Base-by-base conservation (phyloP, 1,284 basidiomycete genomes). In the Anthracocystis setariae region DNA sequence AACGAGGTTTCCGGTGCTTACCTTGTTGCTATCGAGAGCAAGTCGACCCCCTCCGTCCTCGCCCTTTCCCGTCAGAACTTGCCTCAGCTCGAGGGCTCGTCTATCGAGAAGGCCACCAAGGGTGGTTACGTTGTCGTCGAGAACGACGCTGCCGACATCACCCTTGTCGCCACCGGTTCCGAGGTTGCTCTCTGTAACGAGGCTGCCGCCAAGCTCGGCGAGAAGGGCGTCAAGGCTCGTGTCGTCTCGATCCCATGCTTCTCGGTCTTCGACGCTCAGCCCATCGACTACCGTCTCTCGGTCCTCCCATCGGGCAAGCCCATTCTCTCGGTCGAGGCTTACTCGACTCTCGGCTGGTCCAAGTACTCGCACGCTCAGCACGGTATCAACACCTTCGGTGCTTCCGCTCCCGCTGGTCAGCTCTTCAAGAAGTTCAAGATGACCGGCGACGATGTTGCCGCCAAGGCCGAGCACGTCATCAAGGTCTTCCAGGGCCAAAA, bases 1-100 rank as follows among this genome's bases (percentile, higher is more conserved):
- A 94, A 95, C 84, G 94, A 95, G 87, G 92, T 91, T 35, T 94
- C 92, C 35, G 94, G 92, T 38, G 88, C 93, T 20, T 97, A 96
- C 87, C 85, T 89, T 73, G 88, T 90, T 49, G 91, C 93, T 50
- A 84, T 97, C 79, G 86, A 88, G 72, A 89, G 90, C 69, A 88
- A 84, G 74, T 84, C 86, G 74, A 94, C 92, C 13, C 94, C 94
- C 38, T 94, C 93, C 33, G 87, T 94, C 70, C 86, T 94, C 65
- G 70, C 74, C n/a, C 89, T 94, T 64, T 92, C 92, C 45, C 90
- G 93, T 58, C 92, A 94, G 85, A 93, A 94, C 87, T 87, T 97
- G 52, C 93, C 93, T 59, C 94, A 96, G 83, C 89, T 97, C 71
- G 92, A 92, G 83, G 89, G 88, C 73, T 93, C 92, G 43, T 88